phyloP scores from a whole-genome alignment of 2,329 filamentous ascomycete genomes.

The Penicillium italicum region DNA sequence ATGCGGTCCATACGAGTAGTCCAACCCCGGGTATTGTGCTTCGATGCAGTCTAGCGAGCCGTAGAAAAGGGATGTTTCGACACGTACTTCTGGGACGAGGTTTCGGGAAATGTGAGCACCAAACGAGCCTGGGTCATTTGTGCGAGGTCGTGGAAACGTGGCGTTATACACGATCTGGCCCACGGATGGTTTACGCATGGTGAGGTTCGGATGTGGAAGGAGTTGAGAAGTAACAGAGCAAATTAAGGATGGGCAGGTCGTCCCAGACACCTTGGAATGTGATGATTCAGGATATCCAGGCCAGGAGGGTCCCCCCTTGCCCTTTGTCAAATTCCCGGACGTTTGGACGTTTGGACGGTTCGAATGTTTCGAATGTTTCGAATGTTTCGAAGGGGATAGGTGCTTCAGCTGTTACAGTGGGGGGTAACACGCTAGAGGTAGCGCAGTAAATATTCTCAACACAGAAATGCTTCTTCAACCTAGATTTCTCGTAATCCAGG shows the following conservation, averaged over 20 bases:
- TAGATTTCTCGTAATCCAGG: neutral
- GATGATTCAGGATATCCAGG: neutral
- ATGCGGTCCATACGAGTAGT: conserved; percentile 61
- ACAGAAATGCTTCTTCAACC: neutral
- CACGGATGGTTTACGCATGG: conserved; percentile 60
- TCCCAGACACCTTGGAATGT: conserved; percentile 7
- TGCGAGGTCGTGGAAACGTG: conserved; percentile 55
- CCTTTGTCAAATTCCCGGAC: conserved; percentile 8
- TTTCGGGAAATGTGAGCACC: conserved; percentile 58
- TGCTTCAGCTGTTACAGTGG: neutral
- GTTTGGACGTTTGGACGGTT: neutral
- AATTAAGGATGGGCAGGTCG: neutral
- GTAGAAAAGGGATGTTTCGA: conserved; percentile 63
- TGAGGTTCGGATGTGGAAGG: conserved; percentile 18
- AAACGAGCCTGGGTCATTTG: conserved; percentile 58
- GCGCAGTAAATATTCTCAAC: neutral
- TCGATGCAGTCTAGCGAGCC: conserved; percentile 62
- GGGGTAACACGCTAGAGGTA: neutral
- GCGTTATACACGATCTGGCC: conserved; percentile 57
- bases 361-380: neutral
- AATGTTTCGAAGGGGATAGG: neutral
- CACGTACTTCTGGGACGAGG: conserved; percentile 62
- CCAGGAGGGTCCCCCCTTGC: conserved; percentile 5
- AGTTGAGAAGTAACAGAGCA: neutral
- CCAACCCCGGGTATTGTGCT: conserved; percentile 63